Conservation (phyloP, 768 basidiomycete species). For the Tulasnella sp. region DNA sequence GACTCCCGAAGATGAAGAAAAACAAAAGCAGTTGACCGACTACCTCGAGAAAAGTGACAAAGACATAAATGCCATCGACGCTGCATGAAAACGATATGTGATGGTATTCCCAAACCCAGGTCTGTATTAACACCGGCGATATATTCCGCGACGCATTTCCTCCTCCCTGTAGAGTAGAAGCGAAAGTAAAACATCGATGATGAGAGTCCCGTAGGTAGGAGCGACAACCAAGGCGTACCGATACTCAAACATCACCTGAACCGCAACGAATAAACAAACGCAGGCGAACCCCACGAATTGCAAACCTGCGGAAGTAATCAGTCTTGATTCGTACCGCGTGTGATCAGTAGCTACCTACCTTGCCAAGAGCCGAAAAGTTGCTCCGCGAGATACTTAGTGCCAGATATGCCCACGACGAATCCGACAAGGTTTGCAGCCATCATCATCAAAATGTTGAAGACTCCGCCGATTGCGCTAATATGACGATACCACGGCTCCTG, state of each 20-base stretch:
- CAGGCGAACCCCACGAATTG: constrained; percentile 55
- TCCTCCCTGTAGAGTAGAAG: constrained; percentile 47
- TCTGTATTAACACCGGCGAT: constrained; percentile 31
- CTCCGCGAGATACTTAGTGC: constrained; percentile 54
- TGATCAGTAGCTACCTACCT: constrained; percentile 39
- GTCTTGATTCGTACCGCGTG: not conserved
- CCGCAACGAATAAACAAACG: constrained; percentile 65
- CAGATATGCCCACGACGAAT: constrained; percentile 85
- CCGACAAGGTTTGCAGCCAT: constrained; percentile 89
- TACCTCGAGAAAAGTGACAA: constrained; percentile 10
- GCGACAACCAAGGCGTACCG: constrained; percentile 42
- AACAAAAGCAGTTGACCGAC: not conserved
- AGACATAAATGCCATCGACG: not conserved
- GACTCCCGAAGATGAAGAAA: not conserved
- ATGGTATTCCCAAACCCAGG: not conserved
- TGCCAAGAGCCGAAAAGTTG: constrained; percentile 56
- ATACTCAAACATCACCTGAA: constrained; percentile 96
- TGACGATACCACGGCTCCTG: constrained; percentile 74
- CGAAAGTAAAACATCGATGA: not conserved
- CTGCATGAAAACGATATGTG: not conserved
- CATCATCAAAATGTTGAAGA: constrained; percentile 81
- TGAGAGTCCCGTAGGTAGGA: not conserved
- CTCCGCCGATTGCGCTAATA: constrained; percentile 70
- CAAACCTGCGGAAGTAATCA: constrained; percentile 41
- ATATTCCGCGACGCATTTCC: constrained; percentile 57